These are phyloP conservation scores for Eragrostis tef DNA, from an alignment of 202 grass and related monocot genomes.

Conservation along the genomic window DNA sequence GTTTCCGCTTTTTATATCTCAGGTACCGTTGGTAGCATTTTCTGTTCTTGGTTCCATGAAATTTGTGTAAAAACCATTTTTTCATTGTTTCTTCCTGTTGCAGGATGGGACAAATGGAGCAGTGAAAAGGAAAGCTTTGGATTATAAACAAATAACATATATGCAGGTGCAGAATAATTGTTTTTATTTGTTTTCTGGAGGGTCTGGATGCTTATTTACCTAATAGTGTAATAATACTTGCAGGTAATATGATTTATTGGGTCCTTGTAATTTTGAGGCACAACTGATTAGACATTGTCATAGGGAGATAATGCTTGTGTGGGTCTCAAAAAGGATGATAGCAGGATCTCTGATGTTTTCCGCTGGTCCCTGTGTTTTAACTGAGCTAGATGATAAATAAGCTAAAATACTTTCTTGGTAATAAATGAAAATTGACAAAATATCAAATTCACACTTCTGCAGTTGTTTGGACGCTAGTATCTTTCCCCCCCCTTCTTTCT, in stretches of 20 bases:
- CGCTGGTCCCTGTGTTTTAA: background rate
- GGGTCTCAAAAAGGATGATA: constrained; percentile 17
- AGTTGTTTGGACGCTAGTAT: background rate
- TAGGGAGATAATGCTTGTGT: background rate
- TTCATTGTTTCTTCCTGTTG: constrained; percentile 48
- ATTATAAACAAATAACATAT: constrained; percentile 73
- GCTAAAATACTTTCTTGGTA: constrained; percentile 11
- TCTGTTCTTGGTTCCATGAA: constrained; percentile 42
- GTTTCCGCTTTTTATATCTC: constrained; percentile 95
- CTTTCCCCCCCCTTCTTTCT: background rate
- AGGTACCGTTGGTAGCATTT: constrained; percentile 53
- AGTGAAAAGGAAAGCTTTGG: constrained; percentile 93
- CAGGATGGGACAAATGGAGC: constrained; percentile 94
- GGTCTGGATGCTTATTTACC: constrained; percentile 33
- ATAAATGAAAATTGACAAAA: background rate
- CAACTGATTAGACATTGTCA: background rate
- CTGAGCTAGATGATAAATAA: background rate
- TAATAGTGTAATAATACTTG: background rate
- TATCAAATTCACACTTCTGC: constrained; percentile 6
- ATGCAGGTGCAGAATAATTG: constrained; percentile 66
- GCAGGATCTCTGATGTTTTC: background rate
- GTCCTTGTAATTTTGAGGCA: constrained; percentile 38
- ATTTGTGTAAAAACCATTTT: constrained; percentile 17
- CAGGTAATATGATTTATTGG: constrained; percentile 18
- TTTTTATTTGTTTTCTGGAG: background rate